phyloP scores from a whole-genome alignment of 495 filamentous ascomycete species.

The Penicillium lividum region DNA sequence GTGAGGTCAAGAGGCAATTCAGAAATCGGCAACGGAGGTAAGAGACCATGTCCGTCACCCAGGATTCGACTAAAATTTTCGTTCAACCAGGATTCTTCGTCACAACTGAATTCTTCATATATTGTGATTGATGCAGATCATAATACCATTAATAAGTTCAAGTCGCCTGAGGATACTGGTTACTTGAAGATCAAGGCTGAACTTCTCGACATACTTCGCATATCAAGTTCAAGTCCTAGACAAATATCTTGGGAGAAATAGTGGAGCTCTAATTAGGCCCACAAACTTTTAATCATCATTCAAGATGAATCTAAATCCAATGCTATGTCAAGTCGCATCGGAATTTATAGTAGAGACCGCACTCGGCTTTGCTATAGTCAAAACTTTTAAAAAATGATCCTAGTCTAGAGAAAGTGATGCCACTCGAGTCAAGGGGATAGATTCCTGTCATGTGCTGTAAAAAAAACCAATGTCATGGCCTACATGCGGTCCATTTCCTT shows the following conservation, averaged over 20 bases:
- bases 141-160: conserved; percentile 16
- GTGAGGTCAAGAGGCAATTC: not conserved
- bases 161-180: conserved; percentile 3
- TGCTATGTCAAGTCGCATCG: too few relatives aligned
- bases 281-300: too few relatives aligned
- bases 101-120: conserved; percentile 6
- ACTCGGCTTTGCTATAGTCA: too few relatives aligned
- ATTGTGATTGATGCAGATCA: conserved; percentile 12
- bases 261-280: not conserved
- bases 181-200: conserved; percentile 14
- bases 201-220: not conserved
- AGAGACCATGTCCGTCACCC: not conserved
- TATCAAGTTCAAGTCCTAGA: not conserved
- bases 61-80: not conserved
- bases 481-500: too few relatives aligned
- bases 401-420: too few relatives aligned
- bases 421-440: too few relatives aligned
- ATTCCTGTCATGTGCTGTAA: too few relatives aligned
- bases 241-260: not conserved
- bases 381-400: too few relatives aligned
- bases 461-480: too few relatives aligned
- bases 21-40: conserved; percentile 1
- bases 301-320: too few relatives aligned
- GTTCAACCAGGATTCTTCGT: not conserved
- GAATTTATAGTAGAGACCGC: too few relatives aligned